phyloP scores from a whole-genome alignment of 805 yeast species.

The Phaffomyces antillensis region DNA sequence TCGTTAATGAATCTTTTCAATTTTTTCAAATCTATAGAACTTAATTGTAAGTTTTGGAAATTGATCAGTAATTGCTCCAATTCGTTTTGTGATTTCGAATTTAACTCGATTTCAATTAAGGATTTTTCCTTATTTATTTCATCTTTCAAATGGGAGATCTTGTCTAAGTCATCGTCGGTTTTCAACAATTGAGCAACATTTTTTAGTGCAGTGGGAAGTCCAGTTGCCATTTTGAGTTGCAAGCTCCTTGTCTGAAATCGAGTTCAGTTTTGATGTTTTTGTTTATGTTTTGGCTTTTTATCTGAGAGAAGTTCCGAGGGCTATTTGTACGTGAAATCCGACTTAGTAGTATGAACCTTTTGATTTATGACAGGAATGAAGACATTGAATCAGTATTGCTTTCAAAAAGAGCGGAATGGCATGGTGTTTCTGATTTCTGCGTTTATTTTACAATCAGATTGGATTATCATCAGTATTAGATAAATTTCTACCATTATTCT shows the following conservation, averaged over 20 bases:
- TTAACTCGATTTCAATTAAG: conserved; percentile 50
- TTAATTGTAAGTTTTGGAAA: conserved; percentile 29
- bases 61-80: conserved; percentile 48
- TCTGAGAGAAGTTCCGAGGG: too few species aligned
- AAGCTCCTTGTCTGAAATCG: not conserved
- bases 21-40: conserved; percentile 41
- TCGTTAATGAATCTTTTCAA: conserved; percentile 39
- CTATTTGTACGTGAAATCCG: too few species aligned
- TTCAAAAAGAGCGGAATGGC: too few species aligned
- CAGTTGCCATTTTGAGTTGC: not conserved
- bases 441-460: too few species aligned
- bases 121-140: conserved; percentile 64
- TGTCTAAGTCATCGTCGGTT: conserved; percentile 45
- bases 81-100: conserved; percentile 36
- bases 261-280: not conserved
- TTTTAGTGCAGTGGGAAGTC: conserved; percentile 17
- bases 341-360: too few species aligned
- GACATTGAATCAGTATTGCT: too few species aligned
- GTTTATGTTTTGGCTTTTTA: not conserved
- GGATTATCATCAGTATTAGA: not conserved
- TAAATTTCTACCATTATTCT: not conserved
- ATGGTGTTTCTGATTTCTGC: too few species aligned
- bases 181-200: conserved; percentile 28
- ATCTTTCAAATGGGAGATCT: conserved; percentile 43
- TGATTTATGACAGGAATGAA: too few species aligned